Conservation (phyloP, 257 asterid species). For the Nicotiana paniculata region DNA sequence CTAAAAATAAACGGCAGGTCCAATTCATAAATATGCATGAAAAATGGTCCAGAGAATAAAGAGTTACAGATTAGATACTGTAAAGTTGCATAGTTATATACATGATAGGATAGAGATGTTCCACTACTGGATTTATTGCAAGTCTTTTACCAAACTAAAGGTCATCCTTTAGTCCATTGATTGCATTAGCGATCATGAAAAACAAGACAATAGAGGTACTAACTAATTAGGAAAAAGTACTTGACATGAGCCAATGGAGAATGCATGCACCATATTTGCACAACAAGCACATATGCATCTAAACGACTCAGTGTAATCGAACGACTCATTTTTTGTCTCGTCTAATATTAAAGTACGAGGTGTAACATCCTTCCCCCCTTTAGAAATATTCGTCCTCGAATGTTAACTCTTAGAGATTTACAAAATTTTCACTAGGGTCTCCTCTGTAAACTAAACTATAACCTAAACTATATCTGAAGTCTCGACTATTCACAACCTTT, state of each 20-base stretch:
- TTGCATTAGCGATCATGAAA: background rate
- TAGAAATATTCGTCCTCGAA: no score
- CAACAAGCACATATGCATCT: background rate
- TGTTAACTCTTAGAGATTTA: no score
- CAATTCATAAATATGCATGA: background rate
- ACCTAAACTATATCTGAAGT: no score
- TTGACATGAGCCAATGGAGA: background rate
- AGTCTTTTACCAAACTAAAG: background rate
- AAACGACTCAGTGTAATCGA: background rate
- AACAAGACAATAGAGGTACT: background rate
- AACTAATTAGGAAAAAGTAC: background rate
- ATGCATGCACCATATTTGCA: background rate
- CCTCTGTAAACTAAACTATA: no score
- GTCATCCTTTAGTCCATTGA: background rate
- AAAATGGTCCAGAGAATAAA: background rate
- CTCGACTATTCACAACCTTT: no score
- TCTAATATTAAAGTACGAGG: background rate
- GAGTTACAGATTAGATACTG: background rate
- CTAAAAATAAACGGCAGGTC: background rate
- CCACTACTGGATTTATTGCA: background rate
- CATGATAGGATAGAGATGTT: background rate
- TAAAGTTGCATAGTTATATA: background rate
- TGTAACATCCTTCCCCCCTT: no score
- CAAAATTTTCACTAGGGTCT: no score
- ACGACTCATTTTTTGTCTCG: background rate